Percentiles rank a stretch among this genome's conserved stretches.
Evolutionary conservation across 192 early-diverging fungal genomes (phyloP).

Genomic region (Funneliformis mosseae): DNA sequence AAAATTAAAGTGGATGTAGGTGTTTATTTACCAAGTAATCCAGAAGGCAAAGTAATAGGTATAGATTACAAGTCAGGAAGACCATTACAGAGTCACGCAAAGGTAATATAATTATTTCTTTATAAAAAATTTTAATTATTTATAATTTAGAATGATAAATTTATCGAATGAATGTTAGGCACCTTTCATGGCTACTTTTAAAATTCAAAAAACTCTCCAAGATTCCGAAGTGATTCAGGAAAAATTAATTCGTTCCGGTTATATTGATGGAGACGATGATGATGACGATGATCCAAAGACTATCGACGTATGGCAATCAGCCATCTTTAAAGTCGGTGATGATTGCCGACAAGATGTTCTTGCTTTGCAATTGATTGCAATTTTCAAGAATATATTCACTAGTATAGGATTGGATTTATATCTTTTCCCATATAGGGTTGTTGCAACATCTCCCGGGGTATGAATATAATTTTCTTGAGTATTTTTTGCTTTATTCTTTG

Average conservation of each 20-base stretch:
- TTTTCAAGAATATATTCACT: slow-evolving; percentile 96
- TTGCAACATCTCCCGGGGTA: slow-evolving; percentile 93
- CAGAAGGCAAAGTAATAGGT: slow-evolving; percentile 91
- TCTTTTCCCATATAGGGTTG: slow-evolving; percentile 94
- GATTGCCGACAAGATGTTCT: slow-evolving; percentile 99
- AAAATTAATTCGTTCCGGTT: slow-evolving; percentile 37
- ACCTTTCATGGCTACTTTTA: slow-evolving; percentile 98
- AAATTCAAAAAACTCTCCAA: slow-evolving; percentile 67
- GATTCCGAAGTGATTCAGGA: slow-evolving; percentile 59
- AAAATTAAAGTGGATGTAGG: slow-evolving; percentile 94
- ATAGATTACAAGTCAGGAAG: slow-evolving; percentile 94
- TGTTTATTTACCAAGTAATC: slow-evolving; percentile 97
- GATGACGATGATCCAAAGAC: slow-evolving; percentile 45
- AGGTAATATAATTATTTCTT: slow-evolving; percentile 48
- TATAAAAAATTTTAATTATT: not conserved
- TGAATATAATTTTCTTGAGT: slow-evolving; percentile 14
- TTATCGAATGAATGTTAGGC: slow-evolving; percentile 51
- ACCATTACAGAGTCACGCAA: slow-evolving; percentile 96
- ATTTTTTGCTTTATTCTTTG: slow-evolving; percentile 26
- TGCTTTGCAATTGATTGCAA: slow-evolving; percentile 95
- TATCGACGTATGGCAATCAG: slow-evolving; percentile 71
- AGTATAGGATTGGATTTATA: slow-evolving; percentile 92
- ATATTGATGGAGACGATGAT: slow-evolving; percentile 39
- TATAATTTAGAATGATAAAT: not conserved
- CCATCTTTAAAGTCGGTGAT: slow-evolving; percentile 99